These are phyloP conservation scores for Fusarium piperis DNA, from an alignment of 2,329 filamentous ascomycete species.

Conservation along the genomic window DNA sequence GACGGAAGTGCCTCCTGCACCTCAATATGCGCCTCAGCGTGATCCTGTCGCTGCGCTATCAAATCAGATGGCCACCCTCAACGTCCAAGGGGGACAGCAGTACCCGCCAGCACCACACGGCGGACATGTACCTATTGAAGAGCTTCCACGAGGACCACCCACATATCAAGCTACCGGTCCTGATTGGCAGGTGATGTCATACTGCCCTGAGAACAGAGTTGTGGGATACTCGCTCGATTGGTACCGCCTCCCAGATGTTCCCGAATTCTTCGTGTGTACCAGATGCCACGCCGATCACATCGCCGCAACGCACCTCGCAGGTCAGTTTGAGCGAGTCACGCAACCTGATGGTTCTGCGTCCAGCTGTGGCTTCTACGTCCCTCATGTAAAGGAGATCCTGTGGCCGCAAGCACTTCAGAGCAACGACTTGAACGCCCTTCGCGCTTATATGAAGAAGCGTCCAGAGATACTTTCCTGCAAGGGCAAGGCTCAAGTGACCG, in stretches of 20 bases:
- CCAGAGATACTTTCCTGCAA: conserved; percentile 44
- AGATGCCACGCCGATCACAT: conserved; percentile 54
- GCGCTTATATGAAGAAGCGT: conserved; percentile 44
- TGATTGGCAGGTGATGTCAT: conserved; percentile 36
- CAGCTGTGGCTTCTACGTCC: conserved; percentile 43
- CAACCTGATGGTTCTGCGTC: conserved; percentile 44
- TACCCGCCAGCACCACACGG: background rate
- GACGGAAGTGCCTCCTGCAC: background rate
- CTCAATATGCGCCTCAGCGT: background rate
- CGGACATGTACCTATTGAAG: background rate
- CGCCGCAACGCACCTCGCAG: conserved; percentile 40
- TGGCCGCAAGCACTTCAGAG: conserved; percentile 45
- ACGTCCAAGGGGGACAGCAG: background rate
- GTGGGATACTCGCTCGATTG: conserved; percentile 47
- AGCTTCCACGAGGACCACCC: conserved; percentile 14
- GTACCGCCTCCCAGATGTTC: conserved; percentile 42
- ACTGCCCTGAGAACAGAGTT: conserved; percentile 42
- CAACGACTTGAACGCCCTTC: conserved; percentile 37
- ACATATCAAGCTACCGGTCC: conserved; percentile 34
- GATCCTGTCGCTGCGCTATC: conserved; percentile 21
- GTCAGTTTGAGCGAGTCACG: conserved; percentile 42
- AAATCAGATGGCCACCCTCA: conserved; percentile 30
- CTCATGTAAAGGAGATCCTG: conserved; percentile 48
- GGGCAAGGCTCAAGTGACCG: conserved; percentile 31
- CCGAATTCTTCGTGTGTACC: conserved; percentile 52